These are phyloP conservation scores for Trichomonascaceae sp. DNA, from an alignment of 1,139 yeast species.

Conservation along the genomic window DNA sequence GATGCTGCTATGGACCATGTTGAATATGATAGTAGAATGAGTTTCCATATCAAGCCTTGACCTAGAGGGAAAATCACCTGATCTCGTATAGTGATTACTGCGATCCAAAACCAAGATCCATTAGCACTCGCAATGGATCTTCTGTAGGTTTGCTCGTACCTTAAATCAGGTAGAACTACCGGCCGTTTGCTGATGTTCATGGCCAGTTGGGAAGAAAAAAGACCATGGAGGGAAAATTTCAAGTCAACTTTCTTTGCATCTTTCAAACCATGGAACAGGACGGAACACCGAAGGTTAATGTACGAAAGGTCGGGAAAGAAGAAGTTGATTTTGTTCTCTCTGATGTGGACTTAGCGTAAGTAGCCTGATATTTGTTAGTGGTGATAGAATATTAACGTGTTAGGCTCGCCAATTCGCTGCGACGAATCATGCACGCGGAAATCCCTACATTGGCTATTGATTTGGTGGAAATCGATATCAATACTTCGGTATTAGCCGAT, in stretches of 20 bases:
- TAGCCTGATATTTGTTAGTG: constrained; percentile 1
- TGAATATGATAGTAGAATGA: constrained; percentile 35
- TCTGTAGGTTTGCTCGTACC: constrained; percentile 29
- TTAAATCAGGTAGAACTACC: constrained; percentile 27
- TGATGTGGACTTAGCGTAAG: constrained; percentile 72
- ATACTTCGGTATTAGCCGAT: constrained; percentile 93
- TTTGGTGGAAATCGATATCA: constrained; percentile 86
- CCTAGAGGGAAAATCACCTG: constrained; percentile 35
- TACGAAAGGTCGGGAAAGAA: constrained; percentile 77
- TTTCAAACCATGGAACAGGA: constrained; percentile 31
- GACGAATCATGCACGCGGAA: constrained; percentile 91
- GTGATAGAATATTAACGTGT: background rate
- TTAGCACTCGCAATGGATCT: constrained; percentile 29
- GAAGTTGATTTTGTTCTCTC: constrained; percentile 85
- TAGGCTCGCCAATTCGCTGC: constrained; percentile 75
- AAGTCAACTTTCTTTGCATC: background rate
- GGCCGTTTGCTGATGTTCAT: constrained; percentile 12
- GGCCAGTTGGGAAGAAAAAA: background rate
- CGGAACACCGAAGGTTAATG: constrained; percentile 76
- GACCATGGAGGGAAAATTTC: background rate
- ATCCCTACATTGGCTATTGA: constrained; percentile 95
- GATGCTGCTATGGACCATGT: constrained; percentile 35
- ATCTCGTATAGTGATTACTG: constrained; percentile 30
- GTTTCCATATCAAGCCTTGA: constrained; percentile 50
- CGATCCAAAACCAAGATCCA: constrained; percentile 26